Conservation (phyloP, 345 rosid genomes). For the Corchorus capsularis region DNA sequence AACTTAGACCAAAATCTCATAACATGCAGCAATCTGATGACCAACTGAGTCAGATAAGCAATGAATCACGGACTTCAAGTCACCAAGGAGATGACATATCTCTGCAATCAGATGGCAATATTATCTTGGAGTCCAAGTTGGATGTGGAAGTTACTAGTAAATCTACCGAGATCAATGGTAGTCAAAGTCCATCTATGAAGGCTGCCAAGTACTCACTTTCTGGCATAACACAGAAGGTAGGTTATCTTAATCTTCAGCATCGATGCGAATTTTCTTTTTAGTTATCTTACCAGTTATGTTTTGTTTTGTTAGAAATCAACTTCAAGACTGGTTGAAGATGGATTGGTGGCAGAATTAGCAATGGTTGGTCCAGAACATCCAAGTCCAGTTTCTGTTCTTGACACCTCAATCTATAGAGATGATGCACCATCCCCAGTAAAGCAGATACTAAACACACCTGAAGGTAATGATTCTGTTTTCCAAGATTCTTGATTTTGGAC, state of each 20-base stretch:
- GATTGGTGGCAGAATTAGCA: constrained; percentile 44
- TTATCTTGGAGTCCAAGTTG: constrained; percentile 33
- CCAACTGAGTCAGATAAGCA: constrained; percentile 74
- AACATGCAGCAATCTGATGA: constrained; percentile 57
- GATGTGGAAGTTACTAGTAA: constrained; percentile 39
- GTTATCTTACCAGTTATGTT: constrained; percentile 19
- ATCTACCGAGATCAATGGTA: constrained; percentile 35
- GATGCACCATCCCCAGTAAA: constrained; percentile 66
- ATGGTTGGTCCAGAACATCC: constrained; percentile 61
- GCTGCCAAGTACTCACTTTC: constrained; percentile 42
- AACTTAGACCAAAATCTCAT: constrained; percentile 46
- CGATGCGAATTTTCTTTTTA: neutral
- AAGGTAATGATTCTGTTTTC: constrained; percentile 41
- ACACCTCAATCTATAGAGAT: constrained; percentile 53
- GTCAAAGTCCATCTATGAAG: constrained; percentile 46
- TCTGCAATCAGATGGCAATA: constrained; percentile 53
- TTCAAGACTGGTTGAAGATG: constrained; percentile 51
- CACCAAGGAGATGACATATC: constrained; percentile 57
- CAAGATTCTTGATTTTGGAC: neutral
- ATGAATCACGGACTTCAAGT: constrained; percentile 67
- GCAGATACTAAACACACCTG: constrained; percentile 30
- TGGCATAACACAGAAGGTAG: constrained; percentile 50
- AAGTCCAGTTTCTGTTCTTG: constrained; percentile 92
- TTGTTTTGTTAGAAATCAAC: constrained; percentile 47
- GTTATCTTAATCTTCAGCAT: constrained; percentile 28